Percentiles rank a stretch among this genome's conserved stretches.
These are phyloP conservation scores for Aspergillus mulundensis DNA, from an alignment of 495 filamentous ascomycete genomes.

Conservation along the genomic window DNA sequence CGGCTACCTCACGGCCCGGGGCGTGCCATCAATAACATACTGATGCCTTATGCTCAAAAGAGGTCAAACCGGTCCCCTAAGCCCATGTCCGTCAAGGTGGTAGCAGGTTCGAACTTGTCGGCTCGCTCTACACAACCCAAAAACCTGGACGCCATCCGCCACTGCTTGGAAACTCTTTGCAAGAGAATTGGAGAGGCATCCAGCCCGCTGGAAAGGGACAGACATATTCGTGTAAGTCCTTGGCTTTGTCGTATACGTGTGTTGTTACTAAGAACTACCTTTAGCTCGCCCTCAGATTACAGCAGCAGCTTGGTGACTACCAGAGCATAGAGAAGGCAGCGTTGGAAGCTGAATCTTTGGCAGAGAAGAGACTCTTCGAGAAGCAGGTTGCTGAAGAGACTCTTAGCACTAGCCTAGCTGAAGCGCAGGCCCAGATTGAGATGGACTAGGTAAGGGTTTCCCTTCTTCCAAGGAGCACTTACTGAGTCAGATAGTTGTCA, in stretches of 20 bases:
- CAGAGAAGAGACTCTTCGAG: constrained; percentile 8
- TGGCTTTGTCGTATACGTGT: not conserved
- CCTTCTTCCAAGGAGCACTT: not conserved
- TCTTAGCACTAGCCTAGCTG: constrained; percentile 10
- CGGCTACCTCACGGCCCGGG: not conserved
- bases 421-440: constrained; percentile 13
- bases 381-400: constrained; percentile 6
- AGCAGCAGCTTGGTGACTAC: constrained; percentile 17
- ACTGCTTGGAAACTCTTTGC: constrained; percentile 10
- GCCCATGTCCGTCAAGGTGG: not conserved
- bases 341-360: constrained; percentile 8
- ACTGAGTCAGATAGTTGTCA: not conserved
- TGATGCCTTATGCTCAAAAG: not conserved
- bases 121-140: not conserved
- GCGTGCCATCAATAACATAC: not conserved
- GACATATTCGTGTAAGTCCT: constrained; percentile 17
- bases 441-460: constrained; percentile 8
- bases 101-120: not conserved
- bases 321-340: constrained; percentile 8
- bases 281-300: constrained; percentile 17
- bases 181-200: constrained; percentile 8
- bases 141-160: constrained; percentile 1
- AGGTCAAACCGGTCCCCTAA: not conserved
- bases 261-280: not conserved
- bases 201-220: constrained; percentile 11